Conservation (phyloP, 2,329 filamentous ascomycete species). For the Fusarium bactridioides region DNA sequence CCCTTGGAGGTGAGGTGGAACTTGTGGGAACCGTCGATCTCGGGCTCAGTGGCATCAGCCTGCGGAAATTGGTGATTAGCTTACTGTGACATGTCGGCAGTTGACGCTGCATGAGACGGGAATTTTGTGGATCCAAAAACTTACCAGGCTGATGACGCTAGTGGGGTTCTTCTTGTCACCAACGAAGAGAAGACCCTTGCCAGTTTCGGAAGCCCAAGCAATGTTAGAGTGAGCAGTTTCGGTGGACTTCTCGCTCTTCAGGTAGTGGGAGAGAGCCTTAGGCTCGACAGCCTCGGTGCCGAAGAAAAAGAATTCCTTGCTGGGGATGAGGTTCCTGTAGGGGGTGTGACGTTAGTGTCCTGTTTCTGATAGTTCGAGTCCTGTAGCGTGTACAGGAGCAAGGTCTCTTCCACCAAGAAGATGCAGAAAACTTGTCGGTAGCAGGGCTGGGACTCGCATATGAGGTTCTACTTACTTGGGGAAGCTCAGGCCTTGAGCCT, state of each 20-base stretch:
- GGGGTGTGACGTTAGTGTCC: conserved; percentile 33
- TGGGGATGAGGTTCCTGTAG: conserved; percentile 81
- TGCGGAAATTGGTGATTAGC: conserved; percentile 42
- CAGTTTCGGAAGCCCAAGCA: conserved; percentile 91
- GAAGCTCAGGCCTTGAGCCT: conserved; percentile 80
- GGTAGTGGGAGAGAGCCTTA: conserved; percentile 77
- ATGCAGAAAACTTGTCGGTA: neutral
- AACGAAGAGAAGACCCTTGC: conserved; percentile 93
- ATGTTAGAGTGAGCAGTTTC: conserved; percentile 78
- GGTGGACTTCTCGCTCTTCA: conserved; percentile 87
- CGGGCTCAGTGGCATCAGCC: conserved; percentile 73
- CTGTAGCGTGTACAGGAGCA: neutral
- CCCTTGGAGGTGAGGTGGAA: conserved; percentile 86
- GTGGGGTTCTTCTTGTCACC: conserved; percentile 83
- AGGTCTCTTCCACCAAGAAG: neutral
- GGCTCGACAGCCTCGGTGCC: conserved; percentile 75
- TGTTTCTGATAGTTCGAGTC: neutral
- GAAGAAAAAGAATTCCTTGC: conserved; percentile 95
- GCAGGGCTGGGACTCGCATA: neutral
- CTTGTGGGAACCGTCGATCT: conserved; percentile 78
- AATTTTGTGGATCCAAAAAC: conserved; percentile 45
- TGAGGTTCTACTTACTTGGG: conserved; percentile 76
- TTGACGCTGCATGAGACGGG: conserved; percentile 4
- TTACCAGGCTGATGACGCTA: conserved; percentile 85
- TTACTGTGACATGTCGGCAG: conserved; percentile 26